These are phyloP conservation scores for Adansonia digitata DNA, from an alignment of 345 rosid genomes.

Conservation along the genomic window DNA sequence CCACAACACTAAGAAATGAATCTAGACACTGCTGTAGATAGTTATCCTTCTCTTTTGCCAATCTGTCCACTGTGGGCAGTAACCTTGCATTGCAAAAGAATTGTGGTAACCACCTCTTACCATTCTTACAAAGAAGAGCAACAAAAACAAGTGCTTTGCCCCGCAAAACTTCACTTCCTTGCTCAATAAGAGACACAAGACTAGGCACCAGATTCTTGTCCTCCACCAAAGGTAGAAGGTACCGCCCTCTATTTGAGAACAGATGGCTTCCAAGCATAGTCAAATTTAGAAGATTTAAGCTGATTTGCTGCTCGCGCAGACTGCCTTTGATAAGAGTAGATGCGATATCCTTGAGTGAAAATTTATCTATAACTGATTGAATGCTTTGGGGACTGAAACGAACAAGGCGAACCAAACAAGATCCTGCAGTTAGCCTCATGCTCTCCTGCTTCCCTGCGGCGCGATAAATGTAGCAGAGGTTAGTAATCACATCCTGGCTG, in stretches of 20 bases:
- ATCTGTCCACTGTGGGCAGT: conserved; percentile 74
- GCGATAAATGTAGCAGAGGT: conserved; percentile 76
- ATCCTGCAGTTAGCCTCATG: conserved; percentile 93
- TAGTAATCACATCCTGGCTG: conserved; percentile 82
- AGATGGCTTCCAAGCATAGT: conserved; percentile 77
- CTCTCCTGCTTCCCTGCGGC: conserved; percentile 93
- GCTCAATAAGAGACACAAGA: conserved; percentile 78
- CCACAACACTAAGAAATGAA: conserved; percentile 63
- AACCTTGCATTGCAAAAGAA: conserved; percentile 73
- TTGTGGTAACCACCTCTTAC: conserved; percentile 81
- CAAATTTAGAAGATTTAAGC: conserved; percentile 82
- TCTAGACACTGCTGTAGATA: conserved; percentile 69
- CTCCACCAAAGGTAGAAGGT: conserved; percentile 63
- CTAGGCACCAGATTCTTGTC: conserved; percentile 71
- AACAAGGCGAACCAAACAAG: conserved; percentile 90
- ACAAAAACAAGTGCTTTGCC: conserved; percentile 79
- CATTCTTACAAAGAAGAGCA: conserved; percentile 80
- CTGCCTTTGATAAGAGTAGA: conserved; percentile 75
- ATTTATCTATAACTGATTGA: conserved; percentile 69
- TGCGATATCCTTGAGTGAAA: conserved; percentile 72
- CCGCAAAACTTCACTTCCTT: conserved; percentile 77
- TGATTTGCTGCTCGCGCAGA: conserved; percentile 89
- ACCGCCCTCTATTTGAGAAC: conserved; percentile 67
- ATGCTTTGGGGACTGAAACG: conserved; percentile 80
- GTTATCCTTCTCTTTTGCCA: conserved; percentile 83